Evolutionary conservation across 768 basidiomycete species (phyloP).

Genomic region (Postia placenta): DNA sequence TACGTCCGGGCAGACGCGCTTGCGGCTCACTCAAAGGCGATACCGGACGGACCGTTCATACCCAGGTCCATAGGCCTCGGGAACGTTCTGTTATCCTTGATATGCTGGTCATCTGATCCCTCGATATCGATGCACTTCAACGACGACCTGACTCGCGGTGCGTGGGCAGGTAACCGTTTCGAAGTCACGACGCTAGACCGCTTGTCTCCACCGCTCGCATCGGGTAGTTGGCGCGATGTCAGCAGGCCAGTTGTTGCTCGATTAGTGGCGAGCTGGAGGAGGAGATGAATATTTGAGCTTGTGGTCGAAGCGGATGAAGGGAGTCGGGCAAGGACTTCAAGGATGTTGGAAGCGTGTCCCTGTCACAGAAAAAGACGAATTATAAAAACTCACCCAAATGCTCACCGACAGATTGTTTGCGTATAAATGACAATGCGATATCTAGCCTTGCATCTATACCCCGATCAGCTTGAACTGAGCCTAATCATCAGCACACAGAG

Average conservation of each 20-base stretch:
- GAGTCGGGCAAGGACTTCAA: too few species aligned
- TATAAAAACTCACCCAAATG: too few species aligned
- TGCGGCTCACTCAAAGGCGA: not conserved
- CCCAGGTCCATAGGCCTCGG: not conserved
- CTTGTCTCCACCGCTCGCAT: not conserved
- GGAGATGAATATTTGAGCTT: too few species aligned
- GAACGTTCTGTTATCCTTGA: not conserved
- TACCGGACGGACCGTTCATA: not conserved
- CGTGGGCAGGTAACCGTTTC: constrained; percentile 19
- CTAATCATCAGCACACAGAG: too few species aligned
- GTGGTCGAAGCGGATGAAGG: too few species aligned
- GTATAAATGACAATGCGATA: too few species aligned
- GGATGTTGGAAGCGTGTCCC: too few species aligned
- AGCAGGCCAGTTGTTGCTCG: not conserved
- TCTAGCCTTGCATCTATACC: too few species aligned
- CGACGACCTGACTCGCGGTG: constrained; percentile 12
- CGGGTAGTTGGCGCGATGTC: not conserved
- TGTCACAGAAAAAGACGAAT: too few species aligned
- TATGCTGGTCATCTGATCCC: constrained; percentile 10
- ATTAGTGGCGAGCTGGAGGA: not conserved
- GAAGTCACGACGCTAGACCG: constrained; percentile 7
- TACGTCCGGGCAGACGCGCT: constrained; percentile 4
- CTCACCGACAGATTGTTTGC: too few species aligned
- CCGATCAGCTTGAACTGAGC: too few species aligned
- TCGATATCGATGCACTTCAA: constrained; percentile 8